These are phyloP conservation scores for Chalciporus pseudorubinellus DNA, from an alignment of 768 basidiomycete genomes.

Conservation along the genomic window DNA sequence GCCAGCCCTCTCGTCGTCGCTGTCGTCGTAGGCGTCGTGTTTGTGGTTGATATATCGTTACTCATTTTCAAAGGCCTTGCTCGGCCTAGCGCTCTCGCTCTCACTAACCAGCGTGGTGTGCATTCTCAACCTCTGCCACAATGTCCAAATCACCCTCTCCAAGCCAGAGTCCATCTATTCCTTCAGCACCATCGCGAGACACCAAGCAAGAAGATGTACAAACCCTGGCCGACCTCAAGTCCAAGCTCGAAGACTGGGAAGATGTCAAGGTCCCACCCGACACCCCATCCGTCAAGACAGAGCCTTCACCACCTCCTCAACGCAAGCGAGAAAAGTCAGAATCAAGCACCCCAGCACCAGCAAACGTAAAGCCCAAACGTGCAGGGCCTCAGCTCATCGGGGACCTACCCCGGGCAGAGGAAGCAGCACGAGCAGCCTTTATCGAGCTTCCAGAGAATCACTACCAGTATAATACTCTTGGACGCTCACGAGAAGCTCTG, in stretches of 20 bases:
- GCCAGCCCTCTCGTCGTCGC: background rate
- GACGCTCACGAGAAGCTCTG: constrained; percentile 81
- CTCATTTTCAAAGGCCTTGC: constrained; percentile 22
- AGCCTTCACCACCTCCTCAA: constrained; percentile 29
- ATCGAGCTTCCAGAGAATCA: constrained; percentile 71
- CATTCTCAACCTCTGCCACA: constrained; percentile 18
- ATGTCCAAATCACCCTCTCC: constrained; percentile 31
- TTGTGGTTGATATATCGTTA: constrained; percentile 17
- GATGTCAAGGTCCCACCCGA: constrained; percentile 27
- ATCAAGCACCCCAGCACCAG: constrained; percentile 35
- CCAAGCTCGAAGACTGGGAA: constrained; percentile 22
- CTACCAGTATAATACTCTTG: constrained; percentile 85
- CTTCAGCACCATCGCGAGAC: constrained; percentile 8
- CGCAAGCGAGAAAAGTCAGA: constrained; percentile 34
- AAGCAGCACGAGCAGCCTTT: constrained; percentile 71
- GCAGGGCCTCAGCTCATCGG: constrained; percentile 68
- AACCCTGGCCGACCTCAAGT: constrained; percentile 3
- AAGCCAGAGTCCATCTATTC: constrained; percentile 28
- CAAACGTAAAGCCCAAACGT: constrained; percentile 36
- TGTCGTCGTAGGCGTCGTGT: constrained; percentile 21
- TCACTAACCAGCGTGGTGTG: constrained; percentile 17
- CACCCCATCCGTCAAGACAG: constrained; percentile 28
- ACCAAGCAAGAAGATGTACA: constrained; percentile 15
- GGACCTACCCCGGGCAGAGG: constrained; percentile 74
- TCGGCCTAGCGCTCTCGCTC: constrained; percentile 13